These are phyloP conservation scores for Phytophthora rubi DNA, from an alignment of 352 stramenopile species.

Conservation along the genomic window DNA sequence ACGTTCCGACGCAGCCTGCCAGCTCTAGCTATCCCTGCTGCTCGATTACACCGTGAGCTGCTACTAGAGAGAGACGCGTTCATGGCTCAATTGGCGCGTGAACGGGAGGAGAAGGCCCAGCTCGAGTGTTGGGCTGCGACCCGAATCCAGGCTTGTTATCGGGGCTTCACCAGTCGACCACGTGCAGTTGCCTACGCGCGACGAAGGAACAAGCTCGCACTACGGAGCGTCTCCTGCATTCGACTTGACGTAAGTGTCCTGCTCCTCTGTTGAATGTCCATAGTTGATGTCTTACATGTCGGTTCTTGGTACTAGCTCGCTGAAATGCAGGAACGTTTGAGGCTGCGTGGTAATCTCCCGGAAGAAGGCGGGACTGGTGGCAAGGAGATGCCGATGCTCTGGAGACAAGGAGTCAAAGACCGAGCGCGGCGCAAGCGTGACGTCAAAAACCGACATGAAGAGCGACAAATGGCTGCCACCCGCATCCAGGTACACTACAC, in stretches of 20 bases:
- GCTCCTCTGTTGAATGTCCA: background rate
- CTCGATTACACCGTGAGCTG: conserved; percentile 61
- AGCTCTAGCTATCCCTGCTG: conserved; percentile 52
- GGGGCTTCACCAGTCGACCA: conserved; percentile 55
- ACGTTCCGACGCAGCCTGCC: conserved; percentile 60
- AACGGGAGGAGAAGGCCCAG: conserved; percentile 52
- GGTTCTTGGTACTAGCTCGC: conserved; percentile 41
- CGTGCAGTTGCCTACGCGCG: conserved; percentile 51
- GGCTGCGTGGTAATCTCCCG: conserved; percentile 17
- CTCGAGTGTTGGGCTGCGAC: conserved; percentile 70
- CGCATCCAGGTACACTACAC: conserved; percentile 51
- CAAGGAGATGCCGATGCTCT: conserved; percentile 32
- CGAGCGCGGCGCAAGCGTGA: conserved; percentile 53
- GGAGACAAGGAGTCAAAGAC: conserved; percentile 56
- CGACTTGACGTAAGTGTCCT: conserved; percentile 28
- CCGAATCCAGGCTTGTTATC: conserved; percentile 70
- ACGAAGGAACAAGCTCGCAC: conserved; percentile 29
- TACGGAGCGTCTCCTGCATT: conserved; percentile 19
- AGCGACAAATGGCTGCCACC: conserved; percentile 44
- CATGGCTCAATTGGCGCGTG: conserved; percentile 59
- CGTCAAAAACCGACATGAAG: conserved; percentile 48
- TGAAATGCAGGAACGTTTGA: conserved; percentile 53
- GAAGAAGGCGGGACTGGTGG: conserved; percentile 5
- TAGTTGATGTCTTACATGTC: background rate
- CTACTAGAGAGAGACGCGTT: conserved; percentile 62